These are phyloP conservation scores for Goffeauzyma gilvescens DNA, from an alignment of 768 basidiomycete species.

Conservation along the genomic window DNA sequence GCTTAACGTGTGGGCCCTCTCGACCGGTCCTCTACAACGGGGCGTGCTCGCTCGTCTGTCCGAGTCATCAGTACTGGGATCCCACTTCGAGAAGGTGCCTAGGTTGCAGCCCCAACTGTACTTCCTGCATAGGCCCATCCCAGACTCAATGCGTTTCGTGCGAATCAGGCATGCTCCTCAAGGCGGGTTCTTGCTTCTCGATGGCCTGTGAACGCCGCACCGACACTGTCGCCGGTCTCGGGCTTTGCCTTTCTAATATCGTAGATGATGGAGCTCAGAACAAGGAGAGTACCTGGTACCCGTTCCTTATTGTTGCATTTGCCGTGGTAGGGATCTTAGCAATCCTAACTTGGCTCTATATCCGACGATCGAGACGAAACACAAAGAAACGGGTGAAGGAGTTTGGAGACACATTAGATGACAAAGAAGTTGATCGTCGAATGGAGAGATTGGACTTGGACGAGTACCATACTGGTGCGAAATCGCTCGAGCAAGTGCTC, in stretches of 20 bases:
- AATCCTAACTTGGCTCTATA: slow-evolving; percentile 14
- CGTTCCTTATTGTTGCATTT: slow-evolving; percentile 9
- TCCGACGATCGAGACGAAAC: slow-evolving; percentile 14
- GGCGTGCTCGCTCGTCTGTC: slow-evolving; percentile 19
- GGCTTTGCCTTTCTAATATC: slow-evolving; percentile 16
- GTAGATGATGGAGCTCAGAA: slow-evolving; percentile 3
- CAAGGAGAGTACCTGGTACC: slow-evolving; percentile 9
- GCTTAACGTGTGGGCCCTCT: slow-evolving; percentile 16
- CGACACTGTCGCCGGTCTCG: slow-evolving; percentile 11
- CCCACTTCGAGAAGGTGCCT: slow-evolving; percentile 11
- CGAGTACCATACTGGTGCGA: too few relatives aligned
- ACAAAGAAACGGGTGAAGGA: slow-evolving; percentile 15
- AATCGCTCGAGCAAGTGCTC: too few relatives aligned
- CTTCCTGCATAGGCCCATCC: slow-evolving; percentile 14
- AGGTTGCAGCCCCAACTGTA: slow-evolving; percentile 19
- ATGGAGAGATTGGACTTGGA: not conserved
- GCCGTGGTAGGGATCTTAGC: slow-evolving; percentile 7
- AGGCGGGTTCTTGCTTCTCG: slow-evolving; percentile 20
- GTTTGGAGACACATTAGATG: slow-evolving; percentile 20
- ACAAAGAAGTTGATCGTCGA: slow-evolving; percentile 4
- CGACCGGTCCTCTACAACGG: slow-evolving; percentile 19
- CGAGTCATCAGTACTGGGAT: slow-evolving; percentile 18
- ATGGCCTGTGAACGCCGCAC: slow-evolving; percentile 7
- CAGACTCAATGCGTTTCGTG: slow-evolving; percentile 18
- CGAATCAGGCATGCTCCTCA: slow-evolving; percentile 16